Conservation (phyloP, 2,329 filamentous ascomycete genomes). For the Lecanicillium sp. region DNA sequence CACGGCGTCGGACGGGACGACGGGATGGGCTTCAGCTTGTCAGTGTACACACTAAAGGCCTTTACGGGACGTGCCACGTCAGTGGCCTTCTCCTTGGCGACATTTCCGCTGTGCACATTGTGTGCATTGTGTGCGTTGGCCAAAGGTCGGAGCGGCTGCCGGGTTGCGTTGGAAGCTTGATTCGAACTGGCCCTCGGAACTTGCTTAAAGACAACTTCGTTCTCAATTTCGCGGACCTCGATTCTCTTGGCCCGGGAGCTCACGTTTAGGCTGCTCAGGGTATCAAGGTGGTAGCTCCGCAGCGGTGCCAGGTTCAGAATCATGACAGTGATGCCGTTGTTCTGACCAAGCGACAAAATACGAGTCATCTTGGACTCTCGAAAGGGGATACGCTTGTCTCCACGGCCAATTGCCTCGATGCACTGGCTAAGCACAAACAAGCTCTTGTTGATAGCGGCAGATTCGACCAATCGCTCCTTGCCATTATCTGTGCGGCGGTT, state of each 20-base stretch:
- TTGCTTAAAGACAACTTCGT: slow-evolving; percentile 83
- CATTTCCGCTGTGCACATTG: slow-evolving; percentile 59
- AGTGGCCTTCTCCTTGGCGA: slow-evolving; percentile 21
- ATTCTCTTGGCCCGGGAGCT: slow-evolving; percentile 95
- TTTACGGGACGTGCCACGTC: slow-evolving; percentile 39
- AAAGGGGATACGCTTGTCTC: slow-evolving; percentile 76
- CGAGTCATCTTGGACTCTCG: slow-evolving; percentile 96
- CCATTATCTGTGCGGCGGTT: slow-evolving; percentile 91
- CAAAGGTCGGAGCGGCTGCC: slow-evolving; percentile 75
- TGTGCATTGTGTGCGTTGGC: slow-evolving; percentile 69
- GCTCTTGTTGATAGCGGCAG: slow-evolving; percentile 95
- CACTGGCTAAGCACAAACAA: slow-evolving; percentile 92
- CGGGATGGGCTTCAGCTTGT: slow-evolving; percentile 48
- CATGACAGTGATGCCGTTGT: slow-evolving; percentile 94
- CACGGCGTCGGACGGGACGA: slow-evolving; percentile 24
- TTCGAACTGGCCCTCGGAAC: slow-evolving; percentile 47
- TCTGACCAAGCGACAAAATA: slow-evolving; percentile 85
- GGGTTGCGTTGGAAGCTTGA: slow-evolving; percentile 34
- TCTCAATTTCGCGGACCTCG: slow-evolving; percentile 90
- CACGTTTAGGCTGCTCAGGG: slow-evolving; percentile 87
- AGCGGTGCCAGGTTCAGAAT: slow-evolving; percentile 88
- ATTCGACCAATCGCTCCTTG: slow-evolving; percentile 88
- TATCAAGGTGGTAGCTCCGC: slow-evolving; percentile 90
- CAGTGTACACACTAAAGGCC: slow-evolving; percentile 79
- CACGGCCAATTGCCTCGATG: slow-evolving; percentile 81